Base-by-base conservation (phyloP, 495 filamentous ascomycete genomes). In the Penicillium nucicola region DNA sequence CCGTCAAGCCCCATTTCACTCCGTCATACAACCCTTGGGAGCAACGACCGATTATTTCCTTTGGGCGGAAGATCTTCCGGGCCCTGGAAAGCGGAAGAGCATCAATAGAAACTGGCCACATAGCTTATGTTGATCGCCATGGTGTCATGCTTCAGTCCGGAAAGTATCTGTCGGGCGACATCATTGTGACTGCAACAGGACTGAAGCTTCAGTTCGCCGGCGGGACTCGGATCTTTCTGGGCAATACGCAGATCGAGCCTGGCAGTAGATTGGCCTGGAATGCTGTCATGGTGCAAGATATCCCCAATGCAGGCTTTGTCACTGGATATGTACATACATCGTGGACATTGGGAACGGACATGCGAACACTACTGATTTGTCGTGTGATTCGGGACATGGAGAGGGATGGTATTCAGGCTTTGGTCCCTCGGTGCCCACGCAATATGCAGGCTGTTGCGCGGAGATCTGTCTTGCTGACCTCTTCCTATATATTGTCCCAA, bases 171-270 rank as follows among this genome's bases (percentile, higher is more conserved):
- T n/a, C n/a, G n/a, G n/a, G n/a, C n/a, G 84, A 88, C 63, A 79
- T 83, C 53, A 84, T 88, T 60, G 65, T 88, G 52, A 85, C 83
- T 0, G 85, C 85, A 0, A 89, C 86, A 0, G 85, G 85, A 2
- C 69, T 89, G 0, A 71, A 70, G 38, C 48, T 86, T 39, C 54
- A 61, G 10, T 43, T 84, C 7, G 67, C 75, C 0, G 73, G 72
- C 17, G 64, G 67, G 13, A 67, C 78, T 6, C 36, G 48, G 1
- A 47, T 82, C n/a, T 50, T 48, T 9, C 5, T 31, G 12, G 12
- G 12, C 12, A 12, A 12, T 6, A 31, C 5, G 30, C 6, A 5
- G 5, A 6, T 75, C 15, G 50, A 75, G 9, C 50, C 71, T 48
- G 39, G 49, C 10, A 57, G 68, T 5, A 65, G 68, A 31, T 61